These are phyloP conservation scores for Euptelea pleiosperma DNA, from an alignment of 164 flowering plant species.

Conservation along the genomic window DNA sequence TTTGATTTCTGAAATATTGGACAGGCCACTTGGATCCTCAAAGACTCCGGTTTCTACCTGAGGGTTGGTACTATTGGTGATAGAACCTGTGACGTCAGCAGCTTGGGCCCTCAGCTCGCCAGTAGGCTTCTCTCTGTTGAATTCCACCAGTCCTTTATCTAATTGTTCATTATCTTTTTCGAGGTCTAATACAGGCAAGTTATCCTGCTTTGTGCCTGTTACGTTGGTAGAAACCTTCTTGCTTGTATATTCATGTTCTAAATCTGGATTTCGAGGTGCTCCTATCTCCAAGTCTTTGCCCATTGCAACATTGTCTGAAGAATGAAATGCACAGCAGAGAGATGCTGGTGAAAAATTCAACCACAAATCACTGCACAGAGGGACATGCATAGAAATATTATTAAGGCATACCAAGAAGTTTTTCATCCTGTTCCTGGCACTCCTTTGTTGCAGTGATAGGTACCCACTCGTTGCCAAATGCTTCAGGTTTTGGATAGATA, in stretches of 20 bases:
- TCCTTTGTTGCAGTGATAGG: constrained; percentile 27
- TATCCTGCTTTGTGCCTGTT: constrained; percentile 22
- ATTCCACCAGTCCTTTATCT: constrained; percentile 24
- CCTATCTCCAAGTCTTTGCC: constrained; percentile 48
- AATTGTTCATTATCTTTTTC: constrained; percentile 22
- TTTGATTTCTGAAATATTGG: constrained; percentile 27
- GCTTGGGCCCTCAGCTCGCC: constrained; percentile 18
- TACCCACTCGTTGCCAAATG: constrained; percentile 28
- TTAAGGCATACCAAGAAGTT: constrained; percentile 34
- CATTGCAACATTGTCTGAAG: constrained; percentile 41
- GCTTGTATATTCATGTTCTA: constrained; percentile 24
- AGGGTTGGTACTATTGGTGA: constrained; percentile 19
- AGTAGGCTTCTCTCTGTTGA: constrained; percentile 19
- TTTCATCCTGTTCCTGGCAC: constrained; percentile 27
- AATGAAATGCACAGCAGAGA: constrained; percentile 2
- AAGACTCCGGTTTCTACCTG: constrained; percentile 21
- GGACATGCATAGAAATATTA: background rate
- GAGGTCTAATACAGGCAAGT: constrained; percentile 19
- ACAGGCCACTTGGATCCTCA: constrained; percentile 23
- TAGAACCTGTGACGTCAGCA: constrained; percentile 18
- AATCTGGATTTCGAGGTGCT: constrained; percentile 27
- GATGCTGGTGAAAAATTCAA: background rate
- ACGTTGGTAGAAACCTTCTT: constrained; percentile 23
- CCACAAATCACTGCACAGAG: background rate
- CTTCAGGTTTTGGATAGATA: constrained; percentile 44